A percentile compares a stretch with the other conserved stretches of the same genome.
phyloP scores from a whole-genome alignment of 2,329 filamentous ascomycete species.

The Lecanosticta acicola region DNA sequence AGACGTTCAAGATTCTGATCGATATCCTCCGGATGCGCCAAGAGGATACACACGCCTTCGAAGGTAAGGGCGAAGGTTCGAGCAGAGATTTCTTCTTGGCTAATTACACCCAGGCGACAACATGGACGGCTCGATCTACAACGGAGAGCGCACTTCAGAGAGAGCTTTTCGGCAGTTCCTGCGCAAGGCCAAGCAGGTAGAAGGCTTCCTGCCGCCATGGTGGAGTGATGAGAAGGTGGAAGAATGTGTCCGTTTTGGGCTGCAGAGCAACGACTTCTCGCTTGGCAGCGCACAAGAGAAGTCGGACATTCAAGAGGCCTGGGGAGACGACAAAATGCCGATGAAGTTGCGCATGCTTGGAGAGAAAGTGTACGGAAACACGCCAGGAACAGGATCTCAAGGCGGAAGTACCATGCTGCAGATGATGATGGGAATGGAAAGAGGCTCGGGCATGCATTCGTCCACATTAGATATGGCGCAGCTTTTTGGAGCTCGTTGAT shows the following conservation, averaged over 20 bases:
- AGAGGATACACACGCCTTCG: slow-evolving; percentile 17
- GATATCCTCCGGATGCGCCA: slow-evolving; percentile 20
- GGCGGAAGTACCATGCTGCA: not conserved
- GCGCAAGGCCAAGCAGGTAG: slow-evolving; percentile 8
- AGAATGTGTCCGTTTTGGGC: slow-evolving; percentile 11
- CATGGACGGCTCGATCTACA: slow-evolving; percentile 15
- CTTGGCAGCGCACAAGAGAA: slow-evolving; percentile 8
- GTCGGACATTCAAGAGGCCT: slow-evolving; percentile 12
- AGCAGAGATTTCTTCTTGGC: not conserved
- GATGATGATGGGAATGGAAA: not conserved
- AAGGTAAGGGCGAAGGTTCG: not conserved
- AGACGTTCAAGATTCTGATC: slow-evolving; percentile 23
- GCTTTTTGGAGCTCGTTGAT: not conserved
- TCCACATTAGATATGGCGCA: not conserved
- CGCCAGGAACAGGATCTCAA: not conserved
- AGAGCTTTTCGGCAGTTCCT: slow-evolving; percentile 13
- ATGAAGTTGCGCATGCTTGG: slow-evolving; percentile 11
- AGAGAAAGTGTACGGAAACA: slow-evolving; percentile 6
- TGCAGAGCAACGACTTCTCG: slow-evolving; percentile 2
- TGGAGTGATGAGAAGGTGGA: slow-evolving; percentile 12
- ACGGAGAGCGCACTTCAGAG: slow-evolving; percentile 7
- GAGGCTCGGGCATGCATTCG: not conserved
- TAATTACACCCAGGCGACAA: slow-evolving; percentile 1
- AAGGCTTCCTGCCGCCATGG: slow-evolving; percentile 15
- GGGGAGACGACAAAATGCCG: slow-evolving; percentile 8